Conservation (phyloP, 352 stramenopile species). For the Phytophthora ramorum region DNA sequence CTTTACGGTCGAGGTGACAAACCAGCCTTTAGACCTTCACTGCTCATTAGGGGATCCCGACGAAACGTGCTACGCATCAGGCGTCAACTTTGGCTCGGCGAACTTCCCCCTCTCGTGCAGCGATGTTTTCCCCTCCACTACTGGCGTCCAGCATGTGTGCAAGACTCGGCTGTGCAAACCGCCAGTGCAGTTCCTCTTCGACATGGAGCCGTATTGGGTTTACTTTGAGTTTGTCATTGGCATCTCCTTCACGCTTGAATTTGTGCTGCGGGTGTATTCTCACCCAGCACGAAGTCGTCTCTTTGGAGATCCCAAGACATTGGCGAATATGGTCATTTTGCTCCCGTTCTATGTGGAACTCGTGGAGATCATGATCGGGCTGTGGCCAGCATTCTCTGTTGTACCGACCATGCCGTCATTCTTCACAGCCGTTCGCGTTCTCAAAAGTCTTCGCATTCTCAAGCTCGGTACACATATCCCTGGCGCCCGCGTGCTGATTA, state of each 20-base stretch:
- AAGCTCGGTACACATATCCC: constrained; percentile 57
- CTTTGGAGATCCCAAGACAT: constrained; percentile 33
- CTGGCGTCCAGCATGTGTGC: constrained; percentile 35
- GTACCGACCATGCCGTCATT: constrained; percentile 50
- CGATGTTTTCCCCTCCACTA: constrained; percentile 26
- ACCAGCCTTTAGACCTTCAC: constrained; percentile 32
- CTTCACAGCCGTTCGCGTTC: constrained; percentile 45
- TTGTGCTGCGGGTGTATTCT: constrained; percentile 35
- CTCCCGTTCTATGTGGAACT: constrained; percentile 48
- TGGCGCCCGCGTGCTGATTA: constrained; percentile 41
- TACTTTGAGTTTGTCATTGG: constrained; percentile 58
- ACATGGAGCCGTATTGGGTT: constrained; percentile 62
- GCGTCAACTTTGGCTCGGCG: constrained; percentile 44
- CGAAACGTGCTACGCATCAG: constrained; percentile 36
- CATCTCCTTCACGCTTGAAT: constrained; percentile 50
- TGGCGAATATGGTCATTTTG: constrained; percentile 36
- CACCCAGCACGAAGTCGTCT: constrained; percentile 38
- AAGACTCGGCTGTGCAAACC: constrained; percentile 58
- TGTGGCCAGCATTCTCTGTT: constrained; percentile 43
- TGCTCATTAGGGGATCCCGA: constrained; percentile 26
- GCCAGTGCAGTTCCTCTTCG: constrained; percentile 39
- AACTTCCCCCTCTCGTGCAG: constrained; percentile 29
- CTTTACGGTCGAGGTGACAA: constrained; percentile 22
- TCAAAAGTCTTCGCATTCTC: constrained; percentile 57
- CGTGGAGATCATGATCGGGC: constrained; percentile 25